Base-by-base conservation (phyloP, 306 rosid genomes). In the Vicia sativa region DNA sequence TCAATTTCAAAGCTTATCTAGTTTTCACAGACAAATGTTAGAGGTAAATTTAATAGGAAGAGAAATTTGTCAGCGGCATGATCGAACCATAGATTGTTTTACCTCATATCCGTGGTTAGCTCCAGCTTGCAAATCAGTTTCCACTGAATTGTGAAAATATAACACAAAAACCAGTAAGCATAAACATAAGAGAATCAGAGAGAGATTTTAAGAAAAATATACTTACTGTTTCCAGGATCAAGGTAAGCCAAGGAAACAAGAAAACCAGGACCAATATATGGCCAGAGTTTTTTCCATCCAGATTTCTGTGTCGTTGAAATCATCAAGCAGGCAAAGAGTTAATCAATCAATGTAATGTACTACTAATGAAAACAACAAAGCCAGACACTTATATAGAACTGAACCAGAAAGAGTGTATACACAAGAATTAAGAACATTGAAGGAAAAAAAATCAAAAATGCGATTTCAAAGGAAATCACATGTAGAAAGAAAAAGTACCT, bases 111-210 rank as follows among this genome's bases (percentile, higher is more conserved):
- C 35, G 67, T 92, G 89, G 56, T 70, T 73, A 39, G 96, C 91
- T 74, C 96, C 96, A 9, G 97, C 97, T 83, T 92, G 97, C 41
- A 92, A 82, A 79, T 92, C 98, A 77, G 96, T 92, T 83, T 92
- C 92, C 95, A 92, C 96, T 92, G 3, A 52, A 45, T 45, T 45
- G 83, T 2, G 26, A 0, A 26, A 21, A 29, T n/a, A 56, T n/a
- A 50, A 5, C 15, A 69, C 9, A 62, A 48, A 15, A 19, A 25
- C n/a, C n/a, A 39, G 23, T 49, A 21, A 34, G 31, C 46, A 39
- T 25, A 3, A 23, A 43, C 5, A 16, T 0, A 26, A 56, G 3
- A 7, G 46, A 14, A 9, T 31, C 0, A 42, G 1, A 0, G 26
- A 1, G 1, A 50, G 5, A 6, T 7, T 11, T n/a, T n/a, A n/a